Conservation (phyloP, 2,329 filamentous ascomycete genomes). For the Botrytis pseudocinerea region DNA sequence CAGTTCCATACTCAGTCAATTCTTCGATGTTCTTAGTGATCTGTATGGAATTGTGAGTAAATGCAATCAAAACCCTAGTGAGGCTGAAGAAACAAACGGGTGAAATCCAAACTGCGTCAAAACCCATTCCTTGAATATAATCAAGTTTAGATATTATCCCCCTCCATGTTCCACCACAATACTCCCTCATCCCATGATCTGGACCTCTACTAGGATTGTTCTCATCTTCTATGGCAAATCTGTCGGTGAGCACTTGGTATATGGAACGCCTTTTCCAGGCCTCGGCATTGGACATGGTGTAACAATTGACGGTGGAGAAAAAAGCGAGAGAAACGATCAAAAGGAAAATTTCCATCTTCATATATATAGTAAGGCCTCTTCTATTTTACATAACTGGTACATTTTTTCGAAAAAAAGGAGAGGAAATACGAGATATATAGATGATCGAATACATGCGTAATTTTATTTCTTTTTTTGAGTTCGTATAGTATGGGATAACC, state of each 20-base stretch:
- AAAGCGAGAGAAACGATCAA: not conserved
- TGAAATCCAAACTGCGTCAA: slow-evolving; percentile 33
- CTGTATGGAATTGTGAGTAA: not conserved
- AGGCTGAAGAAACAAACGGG: slow-evolving; percentile 8
- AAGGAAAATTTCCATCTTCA: not conserved
- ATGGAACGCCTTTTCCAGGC: slow-evolving; percentile 43
- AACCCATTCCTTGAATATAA: slow-evolving; percentile 48
- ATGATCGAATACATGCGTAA: not conserved
- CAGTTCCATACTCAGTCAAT: slow-evolving; percentile 41
- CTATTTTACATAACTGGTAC: not conserved
- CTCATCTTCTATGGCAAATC: slow-evolving; percentile 42
- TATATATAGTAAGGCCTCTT: not conserved
- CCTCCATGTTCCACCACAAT: slow-evolving; percentile 50
- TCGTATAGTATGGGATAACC: slow-evolving; percentile 6
- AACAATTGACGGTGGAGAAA: not conserved
- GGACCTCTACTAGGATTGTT: not conserved
- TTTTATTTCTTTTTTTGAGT: slow-evolving; percentile 2
- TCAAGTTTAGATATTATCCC: slow-evolving; percentile 49
- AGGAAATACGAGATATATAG: not conserved
- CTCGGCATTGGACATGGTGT: slow-evolving; percentile 19
- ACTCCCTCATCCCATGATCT: slow-evolving; percentile 30
- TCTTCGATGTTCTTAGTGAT: slow-evolving; percentile 39
- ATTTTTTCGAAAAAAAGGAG: not conserved
- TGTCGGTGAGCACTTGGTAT: slow-evolving; percentile 46
- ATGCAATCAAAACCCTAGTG: not conserved